Evolutionary conservation across 352 stramenopile genomes (phyloP).

Genomic region (Aphanomyces stellatus): DNA sequence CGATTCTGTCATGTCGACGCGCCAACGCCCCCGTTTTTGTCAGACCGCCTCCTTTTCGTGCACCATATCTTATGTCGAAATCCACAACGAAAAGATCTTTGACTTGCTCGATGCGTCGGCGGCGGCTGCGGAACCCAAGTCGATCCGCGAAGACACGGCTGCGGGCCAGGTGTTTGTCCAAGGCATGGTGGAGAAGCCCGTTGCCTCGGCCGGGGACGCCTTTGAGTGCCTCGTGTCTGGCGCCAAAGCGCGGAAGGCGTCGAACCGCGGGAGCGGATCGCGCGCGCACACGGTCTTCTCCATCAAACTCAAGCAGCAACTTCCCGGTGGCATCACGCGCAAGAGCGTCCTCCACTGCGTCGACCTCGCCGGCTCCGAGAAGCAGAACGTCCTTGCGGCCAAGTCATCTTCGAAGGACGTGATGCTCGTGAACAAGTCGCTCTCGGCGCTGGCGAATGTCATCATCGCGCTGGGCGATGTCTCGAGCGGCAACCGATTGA

Average conservation of each 20-base stretch:
- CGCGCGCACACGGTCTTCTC: constrained; percentile 96
- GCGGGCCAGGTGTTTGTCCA: constrained; percentile 43
- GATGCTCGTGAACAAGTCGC: constrained; percentile 85
- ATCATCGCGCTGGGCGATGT: constrained; percentile 85
- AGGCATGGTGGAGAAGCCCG: constrained; percentile 40
- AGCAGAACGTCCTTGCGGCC: constrained; percentile 64
- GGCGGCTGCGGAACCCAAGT: constrained; percentile 57
- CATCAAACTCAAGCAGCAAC: constrained; percentile 73
- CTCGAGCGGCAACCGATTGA: constrained; percentile 53
- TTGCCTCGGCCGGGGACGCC: constrained; percentile 45
- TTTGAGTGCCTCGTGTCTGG: constrained; percentile 63
- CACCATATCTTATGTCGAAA: constrained; percentile 84
- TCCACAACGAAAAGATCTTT: constrained; percentile 92
- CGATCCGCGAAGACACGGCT: constrained; percentile 57
- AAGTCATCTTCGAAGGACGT: constrained; percentile 62
- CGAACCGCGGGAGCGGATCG: constrained; percentile 96
- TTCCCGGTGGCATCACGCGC: constrained; percentile 36
- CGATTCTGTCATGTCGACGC: constrained; percentile 52
- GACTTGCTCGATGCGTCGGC: constrained; percentile 76
- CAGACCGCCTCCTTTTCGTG: constrained; percentile 29
- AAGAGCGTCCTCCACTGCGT: constrained; percentile 61
- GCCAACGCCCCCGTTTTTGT: constrained; percentile 40
- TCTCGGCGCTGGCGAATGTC: constrained; percentile 83
- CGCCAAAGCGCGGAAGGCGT: constrained; percentile 81
- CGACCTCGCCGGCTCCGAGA: constrained; percentile 69